Conservation (phyloP, 257 asterid genomes). For the Solanum chiquidenum region DNA sequence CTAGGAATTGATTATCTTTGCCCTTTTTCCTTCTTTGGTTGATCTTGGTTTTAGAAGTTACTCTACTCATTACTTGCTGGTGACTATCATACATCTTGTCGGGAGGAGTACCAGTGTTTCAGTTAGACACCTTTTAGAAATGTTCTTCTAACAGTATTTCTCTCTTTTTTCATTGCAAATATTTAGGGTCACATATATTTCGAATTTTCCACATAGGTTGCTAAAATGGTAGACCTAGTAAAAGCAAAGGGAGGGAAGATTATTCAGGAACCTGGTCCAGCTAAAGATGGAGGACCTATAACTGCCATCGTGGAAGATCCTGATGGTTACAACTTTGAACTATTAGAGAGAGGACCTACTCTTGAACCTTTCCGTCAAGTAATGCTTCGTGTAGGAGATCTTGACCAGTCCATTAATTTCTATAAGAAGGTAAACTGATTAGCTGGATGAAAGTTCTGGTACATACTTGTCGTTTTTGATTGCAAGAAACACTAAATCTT, state of each 20-base stretch:
- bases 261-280: conserved; percentile 15
- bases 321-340: conserved; percentile 34
- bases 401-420: conserved; percentile 38
- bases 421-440: conserved; percentile 22
- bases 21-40: not conserved
- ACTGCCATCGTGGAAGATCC: conserved; percentile 33
- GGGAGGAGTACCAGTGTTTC: not conserved
- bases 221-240: conserved; percentile 22
- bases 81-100: not conserved
- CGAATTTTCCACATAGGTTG: conserved; percentile 14
- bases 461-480: not conserved
- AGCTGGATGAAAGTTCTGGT: not conserved
- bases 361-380: conserved; percentile 32
- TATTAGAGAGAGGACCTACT: conserved; percentile 25
- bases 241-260: conserved; percentile 34
- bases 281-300: conserved; percentile 13
- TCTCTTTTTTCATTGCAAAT: not conserved
- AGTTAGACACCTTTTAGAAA: not conserved
- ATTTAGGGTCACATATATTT: not conserved
- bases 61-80: not conserved
- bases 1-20: not conserved
- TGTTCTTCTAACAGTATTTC: not conserved
- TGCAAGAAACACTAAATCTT: not conserved
- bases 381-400: conserved; percentile 51
- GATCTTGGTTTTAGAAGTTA: not conserved